A percentile compares a stretch with the other conserved stretches of the same genome.
These are phyloP conservation scores for Paraphaeosphaeria minitans DNA, from an alignment of 2,329 filamentous ascomycete genomes.

Conservation along the genomic window DNA sequence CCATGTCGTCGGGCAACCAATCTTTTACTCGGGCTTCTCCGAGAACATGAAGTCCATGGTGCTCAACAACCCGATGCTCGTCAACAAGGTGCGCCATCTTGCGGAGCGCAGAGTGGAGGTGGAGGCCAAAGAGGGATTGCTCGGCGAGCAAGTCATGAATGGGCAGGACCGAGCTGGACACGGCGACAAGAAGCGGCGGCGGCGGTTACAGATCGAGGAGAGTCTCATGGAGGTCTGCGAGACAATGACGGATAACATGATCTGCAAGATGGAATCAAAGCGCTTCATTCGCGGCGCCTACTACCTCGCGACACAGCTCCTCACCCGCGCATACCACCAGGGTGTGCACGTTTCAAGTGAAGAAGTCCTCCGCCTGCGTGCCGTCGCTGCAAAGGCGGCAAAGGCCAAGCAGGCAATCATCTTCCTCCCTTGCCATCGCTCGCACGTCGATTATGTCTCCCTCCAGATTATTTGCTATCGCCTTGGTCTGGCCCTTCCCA, in stretches of 20 bases:
- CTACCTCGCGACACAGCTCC: slow-evolving; percentile 82
- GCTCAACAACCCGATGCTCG: slow-evolving; percentile 75
- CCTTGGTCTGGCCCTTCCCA: slow-evolving; percentile 83
- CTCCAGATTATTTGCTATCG: slow-evolving; percentile 95
- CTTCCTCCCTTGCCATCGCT: slow-evolving; percentile 92
- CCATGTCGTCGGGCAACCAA: slow-evolving; percentile 83
- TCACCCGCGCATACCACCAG: slow-evolving; percentile 94
- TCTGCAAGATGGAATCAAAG: slow-evolving; percentile 98
- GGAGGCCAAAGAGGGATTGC: slow-evolving; percentile 76
- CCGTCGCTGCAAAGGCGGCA: slow-evolving; percentile 80
- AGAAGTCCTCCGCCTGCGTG: slow-evolving; percentile 81
- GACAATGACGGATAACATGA: slow-evolving; percentile 90
- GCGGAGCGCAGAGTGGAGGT: slow-evolving; percentile 74
- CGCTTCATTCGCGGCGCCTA: slow-evolving; percentile 90
- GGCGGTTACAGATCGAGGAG: slow-evolving; percentile 72
- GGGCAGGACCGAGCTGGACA: slow-evolving; percentile 49
- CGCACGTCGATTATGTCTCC: slow-evolving; percentile 95
- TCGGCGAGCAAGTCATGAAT: slow-evolving; percentile 52
- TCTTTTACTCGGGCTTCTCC: slow-evolving; percentile 90
- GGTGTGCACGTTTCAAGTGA: slow-evolving; percentile 96
- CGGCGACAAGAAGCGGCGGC: slow-evolving; percentile 63
- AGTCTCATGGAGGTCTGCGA: slow-evolving; percentile 82
- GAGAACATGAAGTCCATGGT: slow-evolving; percentile 86
- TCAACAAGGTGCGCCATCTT: slow-evolving; percentile 74
- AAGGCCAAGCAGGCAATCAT: slow-evolving; percentile 93